Conservation (phyloP, 345 rosid species). For the Acer saccharum region DNA sequence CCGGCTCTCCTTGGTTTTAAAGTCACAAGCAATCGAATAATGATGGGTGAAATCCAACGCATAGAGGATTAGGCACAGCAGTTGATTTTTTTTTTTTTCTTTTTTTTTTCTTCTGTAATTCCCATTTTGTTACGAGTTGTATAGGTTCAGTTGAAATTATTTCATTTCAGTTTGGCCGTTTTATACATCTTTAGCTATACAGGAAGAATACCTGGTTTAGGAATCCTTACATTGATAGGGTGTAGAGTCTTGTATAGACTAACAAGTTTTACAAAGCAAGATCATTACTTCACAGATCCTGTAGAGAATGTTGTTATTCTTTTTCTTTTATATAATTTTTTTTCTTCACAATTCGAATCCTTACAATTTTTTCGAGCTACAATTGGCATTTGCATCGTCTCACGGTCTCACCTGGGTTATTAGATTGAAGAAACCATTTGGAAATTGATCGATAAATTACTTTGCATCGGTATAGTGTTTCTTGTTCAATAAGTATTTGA, state of each 20-base stretch:
- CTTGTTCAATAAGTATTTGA: too few relatives aligned
- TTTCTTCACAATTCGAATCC: too few relatives aligned
- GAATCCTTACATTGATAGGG: background rate
- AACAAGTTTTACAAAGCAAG: conserved; percentile 5
- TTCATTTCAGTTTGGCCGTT: too few relatives aligned
- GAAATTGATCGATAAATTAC: too few relatives aligned
- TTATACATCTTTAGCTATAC: background rate
- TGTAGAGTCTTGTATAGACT: conserved; percentile 24
- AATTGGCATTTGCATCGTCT: background rate
- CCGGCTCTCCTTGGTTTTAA: conserved; percentile 92
- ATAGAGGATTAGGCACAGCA: conserved; percentile 53
- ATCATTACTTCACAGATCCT: conserved; percentile 6
- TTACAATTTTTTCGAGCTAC: background rate
- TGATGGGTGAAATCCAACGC: conserved; percentile 90
- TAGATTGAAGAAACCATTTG: background rate
- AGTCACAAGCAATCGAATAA: conserved; percentile 86
- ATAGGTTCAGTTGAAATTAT: conserved; percentile 26
- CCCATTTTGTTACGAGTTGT: conserved; percentile 27
- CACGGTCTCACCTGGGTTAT: background rate
- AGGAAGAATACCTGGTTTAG: background rate
- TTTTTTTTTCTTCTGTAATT: conserved; percentile 15
- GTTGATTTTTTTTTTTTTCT: conserved; percentile 6
- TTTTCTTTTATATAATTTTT: background rate
- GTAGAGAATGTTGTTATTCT: background rate
- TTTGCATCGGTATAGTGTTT: too few relatives aligned